phyloP scores from a whole-genome alignment of 345 rosid species.

The Turnera subulata region DNA sequence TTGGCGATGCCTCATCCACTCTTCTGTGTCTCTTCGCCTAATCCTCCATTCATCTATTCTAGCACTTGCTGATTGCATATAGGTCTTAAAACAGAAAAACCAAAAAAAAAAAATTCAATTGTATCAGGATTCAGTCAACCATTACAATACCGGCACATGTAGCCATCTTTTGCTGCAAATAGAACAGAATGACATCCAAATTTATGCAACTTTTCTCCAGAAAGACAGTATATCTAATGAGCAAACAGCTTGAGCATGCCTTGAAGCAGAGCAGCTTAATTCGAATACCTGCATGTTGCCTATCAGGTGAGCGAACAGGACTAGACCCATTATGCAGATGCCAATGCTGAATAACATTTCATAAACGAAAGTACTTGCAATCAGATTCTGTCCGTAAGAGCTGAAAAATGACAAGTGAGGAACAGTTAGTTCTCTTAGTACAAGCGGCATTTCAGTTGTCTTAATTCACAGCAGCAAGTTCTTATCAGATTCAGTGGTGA shows the following conservation, averaged over 20 bases:
- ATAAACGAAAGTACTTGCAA: slow-evolving; percentile 45
- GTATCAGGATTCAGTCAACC: neutral
- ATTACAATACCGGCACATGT: no score
- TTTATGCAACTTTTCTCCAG: no score
- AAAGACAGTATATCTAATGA: no score
- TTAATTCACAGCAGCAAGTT: neutral
- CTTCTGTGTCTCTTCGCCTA: slow-evolving; percentile 80
- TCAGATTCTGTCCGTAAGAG: slow-evolving; percentile 76
- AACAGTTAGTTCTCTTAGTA: neutral
- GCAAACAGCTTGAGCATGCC: no score
- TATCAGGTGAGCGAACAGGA: slow-evolving; percentile 79
- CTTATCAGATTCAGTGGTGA: no score
- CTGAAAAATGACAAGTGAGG: slow-evolving; percentile 34
- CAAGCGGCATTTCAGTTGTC: neutral
- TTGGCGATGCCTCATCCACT: slow-evolving; percentile 95
- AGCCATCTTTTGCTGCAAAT: no score
- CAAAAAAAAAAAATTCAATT: neutral
- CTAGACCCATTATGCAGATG: slow-evolving; percentile 64
- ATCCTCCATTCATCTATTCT: slow-evolving; percentile 91
- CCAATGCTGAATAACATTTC: slow-evolving; percentile 63
- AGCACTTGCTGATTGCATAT: slow-evolving; percentile 77
- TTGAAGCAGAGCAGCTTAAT: neutral
- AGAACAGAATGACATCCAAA: no score
- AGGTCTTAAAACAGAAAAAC: slow-evolving; percentile 40
- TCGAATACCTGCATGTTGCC: slow-evolving; percentile 84